Base-by-base conservation (phyloP, 2,329 filamentous ascomycete genomes). In the Fusarium penzigii region DNA sequence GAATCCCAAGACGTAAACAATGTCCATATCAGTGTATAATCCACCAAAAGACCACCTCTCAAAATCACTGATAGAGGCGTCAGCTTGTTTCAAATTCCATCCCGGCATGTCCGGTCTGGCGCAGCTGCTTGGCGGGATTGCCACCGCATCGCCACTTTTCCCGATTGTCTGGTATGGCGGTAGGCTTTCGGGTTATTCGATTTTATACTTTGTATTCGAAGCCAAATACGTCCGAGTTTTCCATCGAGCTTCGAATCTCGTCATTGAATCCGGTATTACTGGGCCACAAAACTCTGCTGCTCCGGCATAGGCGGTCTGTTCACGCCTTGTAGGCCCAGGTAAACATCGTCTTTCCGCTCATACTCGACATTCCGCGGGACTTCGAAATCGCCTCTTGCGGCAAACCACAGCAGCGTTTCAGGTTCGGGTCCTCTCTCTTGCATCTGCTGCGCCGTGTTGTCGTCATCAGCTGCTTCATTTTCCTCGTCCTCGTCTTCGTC, bases 401-500 rank as follows among this genome's bases (percentile, higher is more conserved):
- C 68, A 51, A 79, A 75, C 75, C 76, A 79, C 34, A 81, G 66
- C 48, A 79, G 45, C 49, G 76, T 72, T 62, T 81, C 78, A 14
- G 73, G 75, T 61, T 79, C 75, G 2, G 74, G 69, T 0, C 70
- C 74, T 20, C 63, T 68, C 7, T 65, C 66, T 12, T 57, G 32
- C 32, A 36, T 63, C 43, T 61, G 63, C 38, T 67, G 81, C 14
- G 48, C 48, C n/a, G 48, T 32, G 2, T 41, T 45, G 6, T 53
- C 48, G 45, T 50, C 44, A 46, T 48, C 42, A 45, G 47, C 20
- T 25, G 20, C 52, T 5, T 40, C 47, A 13, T 57, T 55, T 1
- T 63, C 51, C 5, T 73, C 72, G 0, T 70, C 63, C 4, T 82
- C 82, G 0, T 82, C 81, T 0, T 84, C 84, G 0, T 81, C 78